Conservation (phyloP, 2,329 filamentous ascomycete genomes). For the Clathrospora elynae region DNA sequence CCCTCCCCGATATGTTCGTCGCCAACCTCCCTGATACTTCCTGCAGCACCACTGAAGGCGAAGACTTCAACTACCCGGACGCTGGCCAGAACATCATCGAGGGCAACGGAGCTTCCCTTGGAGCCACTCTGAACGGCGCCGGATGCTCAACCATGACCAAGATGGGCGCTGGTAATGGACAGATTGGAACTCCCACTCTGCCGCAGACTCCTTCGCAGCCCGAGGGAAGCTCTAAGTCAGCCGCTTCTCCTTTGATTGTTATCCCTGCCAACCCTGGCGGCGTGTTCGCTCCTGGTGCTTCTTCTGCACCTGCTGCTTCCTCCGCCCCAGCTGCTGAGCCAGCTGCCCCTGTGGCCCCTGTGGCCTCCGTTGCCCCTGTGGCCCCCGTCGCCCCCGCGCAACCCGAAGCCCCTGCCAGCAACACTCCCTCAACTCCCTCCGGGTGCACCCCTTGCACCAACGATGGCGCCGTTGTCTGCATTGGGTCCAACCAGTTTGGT, state of each 20-base stretch:
- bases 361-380: constrained; percentile 14
- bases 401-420: constrained; percentile 16
- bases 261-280: constrained; percentile 25
- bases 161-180: constrained; percentile 40
- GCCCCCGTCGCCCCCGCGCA: constrained; percentile 11
- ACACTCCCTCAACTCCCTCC: constrained; percentile 16
- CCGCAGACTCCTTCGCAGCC: constrained; percentile 10
- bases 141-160: constrained; percentile 35
- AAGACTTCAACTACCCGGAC: constrained; percentile 70
- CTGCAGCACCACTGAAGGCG: constrained; percentile 57
- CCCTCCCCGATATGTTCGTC: constrained; percentile 75
- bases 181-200: constrained; percentile 34
- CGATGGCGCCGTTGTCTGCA: constrained; percentile 52
- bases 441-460: constrained; percentile 45
- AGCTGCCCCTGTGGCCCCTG: constrained; percentile 2
- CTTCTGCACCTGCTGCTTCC: constrained; percentile 27
- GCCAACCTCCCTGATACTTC: constrained; percentile 66
- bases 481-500: constrained; percentile 50
- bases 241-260: background rate
- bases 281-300: constrained; percentile 40
- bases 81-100: constrained; percentile 61
- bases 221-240: constrained; percentile 2
- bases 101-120: constrained; percentile 35
- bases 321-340: constrained; percentile 3
- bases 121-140: constrained; percentile 39